A percentile compares a stretch with the other conserved stretches of the same genome.
Evolutionary conservation across 495 filamentous ascomycete genomes (phyloP).

Genomic region (Annulohypoxylon moriforme): DNA sequence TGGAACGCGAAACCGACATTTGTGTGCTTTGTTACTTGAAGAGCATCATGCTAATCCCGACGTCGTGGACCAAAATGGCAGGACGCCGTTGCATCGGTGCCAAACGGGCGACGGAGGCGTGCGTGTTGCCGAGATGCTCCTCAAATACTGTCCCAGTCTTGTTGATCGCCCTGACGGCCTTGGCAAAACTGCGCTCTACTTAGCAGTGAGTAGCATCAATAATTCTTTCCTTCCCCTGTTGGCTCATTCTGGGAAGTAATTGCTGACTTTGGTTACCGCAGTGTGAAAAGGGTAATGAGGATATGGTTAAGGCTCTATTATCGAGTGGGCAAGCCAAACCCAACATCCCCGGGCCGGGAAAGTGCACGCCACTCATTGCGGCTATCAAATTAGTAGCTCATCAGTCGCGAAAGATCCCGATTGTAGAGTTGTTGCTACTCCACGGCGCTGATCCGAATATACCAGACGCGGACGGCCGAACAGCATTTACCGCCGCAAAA

Average conservation of each 20-base stretch:
- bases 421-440: constrained; percentile 42
- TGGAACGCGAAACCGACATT: constrained; percentile 28
- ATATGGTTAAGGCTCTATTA: constrained; percentile 39
- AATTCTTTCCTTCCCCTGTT: too few relatives aligned
- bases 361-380: constrained; percentile 36
- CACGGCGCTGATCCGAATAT: constrained; percentile 43
- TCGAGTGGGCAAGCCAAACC: constrained; percentile 29
- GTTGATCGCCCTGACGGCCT: constrained; percentile 29
- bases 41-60: constrained; percentile 57
- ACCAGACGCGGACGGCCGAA: constrained; percentile 33
- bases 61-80: constrained; percentile 55
- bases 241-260: background rate
- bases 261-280: background rate
- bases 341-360: constrained; percentile 24
- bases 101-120: constrained; percentile 34
- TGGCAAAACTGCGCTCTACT: constrained; percentile 45
- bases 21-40: constrained; percentile 57
- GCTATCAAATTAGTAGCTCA: constrained; percentile 43
- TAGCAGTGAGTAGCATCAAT: constrained; percentile 22
- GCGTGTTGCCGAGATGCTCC: constrained; percentile 33
- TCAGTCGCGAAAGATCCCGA: constrained; percentile 24
- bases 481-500: constrained; percentile 36
- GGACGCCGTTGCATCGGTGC: constrained; percentile 44
- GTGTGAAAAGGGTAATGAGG: constrained; percentile 40
- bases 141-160: constrained; percentile 24